A percentile compares a stretch with the other conserved stretches of the same genome.
phyloP scores from a whole-genome alignment of 2,329 filamentous ascomycete species.

The Colletotrichum sp. region DNA sequence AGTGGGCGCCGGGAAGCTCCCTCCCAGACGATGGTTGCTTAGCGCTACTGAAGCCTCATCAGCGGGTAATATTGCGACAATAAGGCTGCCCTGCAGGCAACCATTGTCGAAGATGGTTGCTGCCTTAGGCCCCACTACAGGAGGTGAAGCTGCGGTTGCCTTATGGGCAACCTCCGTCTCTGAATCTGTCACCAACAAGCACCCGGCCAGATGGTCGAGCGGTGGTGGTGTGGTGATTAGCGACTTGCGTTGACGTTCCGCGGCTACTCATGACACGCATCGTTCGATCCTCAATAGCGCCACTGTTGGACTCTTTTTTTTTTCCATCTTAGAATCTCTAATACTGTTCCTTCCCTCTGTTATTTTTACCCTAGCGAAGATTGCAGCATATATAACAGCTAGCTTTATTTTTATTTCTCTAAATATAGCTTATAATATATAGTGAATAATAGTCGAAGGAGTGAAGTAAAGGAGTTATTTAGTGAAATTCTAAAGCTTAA shows the following conservation, averaged over 20 bases:
- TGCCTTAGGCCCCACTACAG: neutral
- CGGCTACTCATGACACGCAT: neutral
- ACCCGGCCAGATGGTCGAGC: neutral
- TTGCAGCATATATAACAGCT: no score
- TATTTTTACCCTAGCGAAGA: no score
- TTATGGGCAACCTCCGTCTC: neutral
- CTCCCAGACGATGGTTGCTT: neutral
- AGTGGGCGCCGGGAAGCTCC: rapidly evolving
- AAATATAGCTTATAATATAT: no score
- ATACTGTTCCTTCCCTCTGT: no score
- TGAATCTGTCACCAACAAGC: neutral
- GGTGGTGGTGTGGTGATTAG: neutral
- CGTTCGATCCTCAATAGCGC: neutral
- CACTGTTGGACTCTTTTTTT: neutral
- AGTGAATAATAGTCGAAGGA: no score
- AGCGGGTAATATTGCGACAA: neutral
- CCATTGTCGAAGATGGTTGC: neutral
- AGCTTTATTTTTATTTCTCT: no score
- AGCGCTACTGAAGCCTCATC: neutral
- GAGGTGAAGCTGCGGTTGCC: neutral
- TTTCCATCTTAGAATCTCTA: no score
- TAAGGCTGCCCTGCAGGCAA: neutral
- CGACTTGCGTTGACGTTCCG: no score
- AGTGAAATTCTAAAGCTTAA: no score
- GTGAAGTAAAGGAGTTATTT: no score